Base-by-base conservation (phyloP, 306 rosid genomes). In the Calophaca sinica region DNA sequence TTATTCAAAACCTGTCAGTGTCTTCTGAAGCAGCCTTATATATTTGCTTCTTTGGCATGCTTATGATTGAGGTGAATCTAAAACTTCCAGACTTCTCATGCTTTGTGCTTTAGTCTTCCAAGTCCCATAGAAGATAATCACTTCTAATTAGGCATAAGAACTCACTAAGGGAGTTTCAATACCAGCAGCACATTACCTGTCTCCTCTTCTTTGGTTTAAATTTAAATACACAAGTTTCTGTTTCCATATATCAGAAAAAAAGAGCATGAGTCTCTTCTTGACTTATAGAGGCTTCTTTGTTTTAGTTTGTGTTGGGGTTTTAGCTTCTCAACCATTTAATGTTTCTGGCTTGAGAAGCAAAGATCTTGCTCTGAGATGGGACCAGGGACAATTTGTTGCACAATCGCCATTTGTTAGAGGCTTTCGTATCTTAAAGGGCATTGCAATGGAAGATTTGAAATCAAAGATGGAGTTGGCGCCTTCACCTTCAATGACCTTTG, bases 1-100 rank as follows among this genome's bases (percentile, higher is more conserved):
- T 80, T 38, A 75, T 89, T 93, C 98, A 93, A 90, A 69, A 85
- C 96, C 89, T 83, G 90, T 87, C 94, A 84, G 72, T 82, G 87
- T 64, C 89, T 81, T 86, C 89, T 75, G 82, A 83, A 87, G 81
- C 89, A 90, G 84, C 93, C 88, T 89, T 91, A 79, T 84, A 78
- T 83, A 81, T 88, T 87, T 87, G 90, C 91, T 87, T 87, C 91
- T 62, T 73, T 82, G 50, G 84, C 90, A 86, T 86, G 87, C 91
- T 86, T 79, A 90, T 90, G 88, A 90, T 93, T 89, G 84, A 81
- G 80, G 73, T 83, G 93, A 93, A 87, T 86, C 94, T 81, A 42
- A 83, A 80, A 87, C 87, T 81, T 84, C 88, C 91, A 20, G 26
- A 20, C 26, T 20, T 20, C 26, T 79, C 70, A 35, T 80, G 85